Base-by-base conservation (phyloP, 2,329 filamentous ascomycete genomes). In the Exophiala spinifera region DNA sequence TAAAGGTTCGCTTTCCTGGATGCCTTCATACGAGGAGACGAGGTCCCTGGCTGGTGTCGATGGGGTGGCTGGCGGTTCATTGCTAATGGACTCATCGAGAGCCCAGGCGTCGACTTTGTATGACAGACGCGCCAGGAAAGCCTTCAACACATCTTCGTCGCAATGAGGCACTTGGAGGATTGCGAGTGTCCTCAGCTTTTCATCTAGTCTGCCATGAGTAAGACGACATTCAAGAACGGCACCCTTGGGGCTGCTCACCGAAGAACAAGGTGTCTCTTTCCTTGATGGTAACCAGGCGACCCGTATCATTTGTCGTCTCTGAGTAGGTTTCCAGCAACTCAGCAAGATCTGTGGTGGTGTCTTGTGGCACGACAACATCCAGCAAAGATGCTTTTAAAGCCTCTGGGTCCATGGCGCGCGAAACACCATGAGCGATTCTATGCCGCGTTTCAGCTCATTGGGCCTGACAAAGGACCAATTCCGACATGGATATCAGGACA, bases 131-230 rank as follows among this genome's bases (percentile, higher is more conserved):
- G 73, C 69, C 10, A 83, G 70, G 55, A 76, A 74, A 11, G 73
- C 68, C 61, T 76, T 76, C 37, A 83, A 61, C 3, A 69, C 71
- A 40, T 69, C 63, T 56, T 80, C 74, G 17, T 78, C 75, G 60
- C 77, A 75, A 52, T 75, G 67, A 34, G 77, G 76, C 13, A 79
- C 74, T 57, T 77, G 70, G 33, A 83, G 70, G 34, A 81, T 72
- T 44, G 81, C 68, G 61, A 79, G 76, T 17, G 77, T 73, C 19
- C 74, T 71, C 33, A 80, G 70, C 43, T 72, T 69, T 70, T 83
- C 80, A 77, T 83, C 80, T 83, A 68, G 57, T 68, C 72, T 76
- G 61, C 63, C 62, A 72, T 79, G 64, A 80, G 76, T 76, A 76
- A 78, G 72, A 76, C 62, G 40, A 28, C 34, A 55, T 25, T 14